phyloP scores from a whole-genome alignment of 1,139 yeast species.

The Suhomyces bolitotheri region DNA sequence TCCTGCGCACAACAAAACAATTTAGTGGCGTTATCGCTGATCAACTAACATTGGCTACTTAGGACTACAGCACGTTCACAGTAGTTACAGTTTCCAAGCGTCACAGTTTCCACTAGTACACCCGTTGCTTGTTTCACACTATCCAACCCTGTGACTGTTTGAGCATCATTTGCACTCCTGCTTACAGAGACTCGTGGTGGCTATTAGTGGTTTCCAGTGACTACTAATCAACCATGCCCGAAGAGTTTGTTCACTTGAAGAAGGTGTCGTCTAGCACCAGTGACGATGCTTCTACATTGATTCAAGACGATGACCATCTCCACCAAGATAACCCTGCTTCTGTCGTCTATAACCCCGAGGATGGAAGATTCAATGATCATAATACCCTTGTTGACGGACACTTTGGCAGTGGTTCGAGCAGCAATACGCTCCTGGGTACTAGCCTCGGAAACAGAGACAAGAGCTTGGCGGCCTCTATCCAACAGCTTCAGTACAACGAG shows the following conservation, averaged over 20 bases:
- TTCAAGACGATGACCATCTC: constrained; percentile 7
- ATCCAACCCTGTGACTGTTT: no score
- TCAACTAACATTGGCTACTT: no score
- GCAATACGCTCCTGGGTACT: background rate
- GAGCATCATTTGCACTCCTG: no score
- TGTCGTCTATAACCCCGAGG: constrained; percentile 36
- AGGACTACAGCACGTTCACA: no score
- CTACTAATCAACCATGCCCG: constrained; percentile 6
- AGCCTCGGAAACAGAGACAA: constrained; percentile 12
- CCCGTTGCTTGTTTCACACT: no score
- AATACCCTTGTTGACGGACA: constrained; percentile 33
- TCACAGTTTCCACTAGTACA: no score
- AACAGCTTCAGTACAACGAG: constrained; percentile 70
- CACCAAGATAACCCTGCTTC: constrained; percentile 26
- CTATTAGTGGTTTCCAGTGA: no score
- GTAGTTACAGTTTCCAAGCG: no score
- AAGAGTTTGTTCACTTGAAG: constrained; percentile 14
- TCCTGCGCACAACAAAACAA: no score
- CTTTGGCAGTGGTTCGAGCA: constrained; percentile 16
- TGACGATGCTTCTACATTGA: constrained; percentile 12
- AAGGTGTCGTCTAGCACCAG: constrained; percentile 9
- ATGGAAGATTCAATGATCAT: constrained; percentile 29
- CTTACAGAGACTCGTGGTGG: no score
- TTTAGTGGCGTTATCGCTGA: no score
- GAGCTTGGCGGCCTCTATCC: constrained; percentile 48